Conservation (phyloP, 2,329 filamentous ascomycete species). For the Talaromyces sp. region DNA sequence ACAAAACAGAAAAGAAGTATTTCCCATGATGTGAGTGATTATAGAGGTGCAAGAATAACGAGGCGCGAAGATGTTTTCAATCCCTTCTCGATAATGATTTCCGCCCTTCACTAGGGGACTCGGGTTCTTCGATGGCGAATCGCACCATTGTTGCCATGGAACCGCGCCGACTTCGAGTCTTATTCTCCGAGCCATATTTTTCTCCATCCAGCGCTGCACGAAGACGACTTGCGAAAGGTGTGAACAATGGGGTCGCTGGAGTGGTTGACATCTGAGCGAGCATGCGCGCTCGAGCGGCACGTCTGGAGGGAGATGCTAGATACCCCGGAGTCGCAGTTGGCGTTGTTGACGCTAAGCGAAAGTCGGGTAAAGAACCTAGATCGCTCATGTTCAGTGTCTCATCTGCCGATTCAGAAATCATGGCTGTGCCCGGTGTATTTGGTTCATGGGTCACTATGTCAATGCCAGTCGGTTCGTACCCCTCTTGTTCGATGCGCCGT, state of each 20-base stretch:
- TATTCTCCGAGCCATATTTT: slow-evolving; percentile 23
- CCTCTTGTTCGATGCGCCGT: slow-evolving; percentile 30
- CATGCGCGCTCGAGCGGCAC: slow-evolving; percentile 42
- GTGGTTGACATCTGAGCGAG: slow-evolving; percentile 45
- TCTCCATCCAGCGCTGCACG: slow-evolving; percentile 23
- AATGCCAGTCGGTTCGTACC: slow-evolving; percentile 23
- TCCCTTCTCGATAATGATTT: slow-evolving; percentile 36
- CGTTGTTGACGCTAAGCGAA: slow-evolving; percentile 30
- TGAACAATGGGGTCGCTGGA: slow-evolving; percentile 42
- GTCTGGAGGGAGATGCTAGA: slow-evolving; percentile 46
- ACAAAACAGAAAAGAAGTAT: slow-evolving; percentile 1
- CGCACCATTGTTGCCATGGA: slow-evolving; percentile 36
- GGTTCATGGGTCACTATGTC: slow-evolving; percentile 27
- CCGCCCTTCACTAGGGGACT: slow-evolving; percentile 40
- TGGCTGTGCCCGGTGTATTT: slow-evolving; percentile 28
- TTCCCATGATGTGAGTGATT: neutral
- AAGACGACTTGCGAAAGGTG: slow-evolving; percentile 43
- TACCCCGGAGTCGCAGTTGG: slow-evolving; percentile 43
- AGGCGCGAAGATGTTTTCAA: slow-evolving; percentile 20
- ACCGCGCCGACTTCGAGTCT: slow-evolving; percentile 18
- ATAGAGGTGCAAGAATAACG: neutral
- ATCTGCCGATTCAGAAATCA: slow-evolving; percentile 29
- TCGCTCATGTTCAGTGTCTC: slow-evolving; percentile 39
- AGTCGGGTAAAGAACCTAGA: slow-evolving; percentile 31
- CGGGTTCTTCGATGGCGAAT: slow-evolving; percentile 41